A percentile compares a stretch with the other conserved stretches of the same genome.
phyloP scores from a whole-genome alignment of 306 rosid species.

The Trifolium fragiferum region DNA sequence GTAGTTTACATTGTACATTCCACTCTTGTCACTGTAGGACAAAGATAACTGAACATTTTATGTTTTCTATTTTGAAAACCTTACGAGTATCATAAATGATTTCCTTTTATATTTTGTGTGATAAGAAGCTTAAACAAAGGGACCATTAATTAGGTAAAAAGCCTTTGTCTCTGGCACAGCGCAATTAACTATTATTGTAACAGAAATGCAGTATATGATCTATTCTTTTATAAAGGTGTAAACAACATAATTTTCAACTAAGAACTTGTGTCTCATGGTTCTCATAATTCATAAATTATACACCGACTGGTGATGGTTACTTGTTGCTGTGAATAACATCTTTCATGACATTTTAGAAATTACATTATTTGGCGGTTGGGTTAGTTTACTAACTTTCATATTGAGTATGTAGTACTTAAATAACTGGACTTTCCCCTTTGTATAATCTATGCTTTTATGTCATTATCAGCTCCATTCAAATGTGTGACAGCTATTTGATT shows the following conservation, averaged over 20 bases:
- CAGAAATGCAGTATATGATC: conserved; percentile 11
- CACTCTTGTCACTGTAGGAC: background rate
- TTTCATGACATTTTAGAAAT: conserved; percentile 9
- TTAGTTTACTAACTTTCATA: conserved; percentile 25
- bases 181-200: background rate
- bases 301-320: conserved; percentile 20
- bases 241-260: background rate
- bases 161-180: conserved; percentile 1
- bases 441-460: conserved; percentile 27
- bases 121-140: background rate
- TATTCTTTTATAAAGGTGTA: background rate
- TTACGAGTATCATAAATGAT: background rate
- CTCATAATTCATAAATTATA: conserved; percentile 3
- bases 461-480: conserved; percentile 28
- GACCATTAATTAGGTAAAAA: background rate
- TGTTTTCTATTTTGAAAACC: conserved; percentile 2
- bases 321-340: conserved; percentile 27
- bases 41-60: background rate
- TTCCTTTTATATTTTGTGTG: background rate
- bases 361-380: conserved; percentile 9
- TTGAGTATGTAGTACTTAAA: conserved; percentile 30
- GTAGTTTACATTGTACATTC: conserved; percentile 5
- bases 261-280: background rate
- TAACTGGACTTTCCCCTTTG: conserved; percentile 21
- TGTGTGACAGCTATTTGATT: conserved; percentile 33